Evolutionary conservation across 2,329 filamentous ascomycete genomes (phyloP), one percentile per base, ranked within the genome.

Genomic region (Bretziella fagacearum): DNA sequence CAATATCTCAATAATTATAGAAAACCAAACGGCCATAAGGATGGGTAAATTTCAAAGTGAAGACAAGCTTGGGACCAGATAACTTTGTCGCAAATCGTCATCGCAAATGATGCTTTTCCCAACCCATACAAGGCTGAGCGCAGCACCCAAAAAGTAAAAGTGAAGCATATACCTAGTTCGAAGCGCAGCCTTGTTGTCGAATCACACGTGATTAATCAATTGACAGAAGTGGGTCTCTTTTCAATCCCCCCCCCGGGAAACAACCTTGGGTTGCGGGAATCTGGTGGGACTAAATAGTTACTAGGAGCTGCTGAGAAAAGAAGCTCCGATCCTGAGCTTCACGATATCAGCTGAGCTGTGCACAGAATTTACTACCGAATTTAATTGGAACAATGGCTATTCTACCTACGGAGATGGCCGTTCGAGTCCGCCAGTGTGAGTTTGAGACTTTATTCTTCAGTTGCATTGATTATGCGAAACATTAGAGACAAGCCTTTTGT

Each of bases 331-430:
- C n/a, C n/a, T n/a, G n/a, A n/a, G n/a, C n/a, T n/a, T n/a, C n/a
- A n/a, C n/a, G n/a, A n/a, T n/a, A n/a, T n/a, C n/a, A n/a, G n/a
- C n/a, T n/a, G n/a, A n/a, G n/a, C n/a, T n/a, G n/a, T n/a, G n/a
- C n/a, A n/a, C n/a, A n/a, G n/a, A n/a, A n/a, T n/a, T n/a, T n/a
- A n/a, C n/a, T n/a, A n/a, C n/a, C n/a, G n/a, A n/a, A n/a, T n/a
- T n/a, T n/a, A n/a, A n/a, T n/a, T n/a, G n/a, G n/a, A n/a, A n/a
- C n/a, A n/a, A 87, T 87, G 83, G 78, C 85, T 63, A 86, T 95
- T 67, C 83, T 86, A 66, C 85, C 89, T 55, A 95, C 89, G 52
- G 86, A 87, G 66, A 84, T 95, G 61, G 89, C 83, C 60, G 76
- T 81, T 64, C 74, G 74, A 65, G 83, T 82, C 65, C 75, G 78